Evolutionary conservation across 73 alveolate genomes (phyloP).

Genomic region (Tetrahymena borealis): DNA sequence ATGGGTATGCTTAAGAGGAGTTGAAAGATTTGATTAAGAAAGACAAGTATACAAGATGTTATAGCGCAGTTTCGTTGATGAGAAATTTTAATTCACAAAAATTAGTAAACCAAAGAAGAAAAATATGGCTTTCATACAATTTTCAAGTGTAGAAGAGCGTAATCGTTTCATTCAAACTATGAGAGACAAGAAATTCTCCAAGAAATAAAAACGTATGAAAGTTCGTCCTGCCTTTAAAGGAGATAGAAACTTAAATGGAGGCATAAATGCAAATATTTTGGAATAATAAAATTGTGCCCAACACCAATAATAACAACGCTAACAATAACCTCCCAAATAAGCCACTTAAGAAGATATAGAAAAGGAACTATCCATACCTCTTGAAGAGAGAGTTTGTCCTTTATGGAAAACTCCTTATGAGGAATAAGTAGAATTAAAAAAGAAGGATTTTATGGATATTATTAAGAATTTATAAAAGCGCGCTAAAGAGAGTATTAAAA

Average conservation of each 20-base stretch:
- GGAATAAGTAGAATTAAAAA: constrained; percentile 9
- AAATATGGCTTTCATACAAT: constrained; percentile 18
- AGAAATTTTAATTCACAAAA: constrained; percentile 5
- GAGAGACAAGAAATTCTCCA: not conserved
- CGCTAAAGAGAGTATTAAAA: not conserved
- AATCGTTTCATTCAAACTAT: not conserved
- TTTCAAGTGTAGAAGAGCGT: not conserved
- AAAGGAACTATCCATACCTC: constrained; percentile 18
- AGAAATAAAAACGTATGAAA: constrained; percentile 9
- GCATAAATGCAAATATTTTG: not conserved
- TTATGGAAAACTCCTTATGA: constrained; percentile 20
- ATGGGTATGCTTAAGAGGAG: constrained; percentile 33
- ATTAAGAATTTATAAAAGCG: constrained; percentile 6
- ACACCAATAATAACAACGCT: not conserved
- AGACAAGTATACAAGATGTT: constrained; percentile 18
- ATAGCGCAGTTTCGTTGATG: constrained; percentile 25
- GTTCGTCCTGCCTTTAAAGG: constrained; percentile 18
- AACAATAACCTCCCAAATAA: not conserved
- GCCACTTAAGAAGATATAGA: constrained; percentile 12
- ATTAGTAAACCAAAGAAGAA: constrained; percentile 38
- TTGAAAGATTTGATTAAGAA: constrained; percentile 26
- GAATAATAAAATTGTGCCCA: constrained; percentile 14
- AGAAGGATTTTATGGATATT: constrained; percentile 13
- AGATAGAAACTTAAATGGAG: constrained; percentile 25
- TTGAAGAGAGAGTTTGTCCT: constrained; percentile 10